These are phyloP conservation scores for Podosphaera aphanis DNA, from an alignment of 2,329 filamentous ascomycete genomes.

Conservation along the genomic window DNA sequence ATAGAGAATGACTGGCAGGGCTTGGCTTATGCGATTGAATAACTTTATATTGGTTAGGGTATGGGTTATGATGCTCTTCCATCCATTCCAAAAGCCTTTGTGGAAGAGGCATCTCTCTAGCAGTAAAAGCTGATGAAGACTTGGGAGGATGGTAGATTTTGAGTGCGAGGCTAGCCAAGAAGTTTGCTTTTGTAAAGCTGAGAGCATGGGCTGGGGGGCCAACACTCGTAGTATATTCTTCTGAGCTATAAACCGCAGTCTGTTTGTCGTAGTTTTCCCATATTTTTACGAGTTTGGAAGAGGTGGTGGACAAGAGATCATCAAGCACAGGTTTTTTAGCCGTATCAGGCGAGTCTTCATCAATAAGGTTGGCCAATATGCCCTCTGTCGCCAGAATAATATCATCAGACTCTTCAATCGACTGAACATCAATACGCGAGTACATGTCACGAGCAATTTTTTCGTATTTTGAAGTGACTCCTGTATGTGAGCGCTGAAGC, in stretches of 20 bases:
- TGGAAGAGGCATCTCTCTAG: slow-evolving; percentile 33
- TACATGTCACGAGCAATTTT: slow-evolving; percentile 50
- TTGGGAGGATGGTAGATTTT: slow-evolving; percentile 48
- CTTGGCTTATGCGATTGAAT: slow-evolving; percentile 43
- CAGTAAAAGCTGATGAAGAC: slow-evolving; percentile 5
- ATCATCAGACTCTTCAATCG: slow-evolving; percentile 43
- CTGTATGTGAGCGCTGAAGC: slow-evolving; percentile 2
- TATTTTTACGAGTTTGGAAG: slow-evolving; percentile 26
- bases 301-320: slow-evolving; percentile 29
- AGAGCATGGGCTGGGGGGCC: slow-evolving; percentile 38
- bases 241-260: slow-evolving; percentile 23
- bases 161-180: slow-evolving; percentile 54
- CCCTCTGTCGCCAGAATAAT: slow-evolving; percentile 57
- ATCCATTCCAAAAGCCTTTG: slow-evolving; percentile 69
- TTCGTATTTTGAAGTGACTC: slow-evolving; percentile 25
- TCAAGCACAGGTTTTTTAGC: slow-evolving; percentile 34
- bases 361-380: slow-evolving; percentile 40
- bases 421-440: slow-evolving; percentile 30
- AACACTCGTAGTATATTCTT: slow-evolving; percentile 35
- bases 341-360: slow-evolving; percentile 31
- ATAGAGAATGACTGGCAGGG: slow-evolving; percentile 52
- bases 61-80: slow-evolving; percentile 48
- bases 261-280: slow-evolving; percentile 29
- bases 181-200: slow-evolving; percentile 52
- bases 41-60: slow-evolving; percentile 39